Conservation (phyloP, 495 filamentous ascomycete species). For the Penicillium steckii region DNA sequence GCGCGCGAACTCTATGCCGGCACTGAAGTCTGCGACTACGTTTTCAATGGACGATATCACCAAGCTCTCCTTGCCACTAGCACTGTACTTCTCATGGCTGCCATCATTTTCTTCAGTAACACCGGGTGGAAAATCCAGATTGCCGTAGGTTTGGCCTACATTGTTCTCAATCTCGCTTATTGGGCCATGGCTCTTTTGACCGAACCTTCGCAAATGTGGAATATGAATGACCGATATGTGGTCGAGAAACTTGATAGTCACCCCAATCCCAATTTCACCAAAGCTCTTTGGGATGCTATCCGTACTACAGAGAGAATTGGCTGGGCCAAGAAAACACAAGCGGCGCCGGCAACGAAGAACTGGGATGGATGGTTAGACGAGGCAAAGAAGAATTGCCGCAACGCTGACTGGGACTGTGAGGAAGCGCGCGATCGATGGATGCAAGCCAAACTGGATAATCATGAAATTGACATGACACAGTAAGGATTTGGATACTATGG, state of each 20-base stretch:
- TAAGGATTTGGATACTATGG: too few species aligned
- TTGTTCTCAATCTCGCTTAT: constrained; percentile 59
- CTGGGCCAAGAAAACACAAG: constrained; percentile 48
- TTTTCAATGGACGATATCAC: constrained; percentile 37
- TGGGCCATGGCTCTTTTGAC: constrained; percentile 39
- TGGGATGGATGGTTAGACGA: constrained; percentile 54
- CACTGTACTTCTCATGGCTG: constrained; percentile 60
- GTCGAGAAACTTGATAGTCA: constrained; percentile 13
- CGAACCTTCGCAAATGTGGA: constrained; percentile 8
- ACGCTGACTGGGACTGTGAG: constrained; percentile 47
- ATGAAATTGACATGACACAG: too few species aligned
- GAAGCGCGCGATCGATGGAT: constrained; percentile 45
- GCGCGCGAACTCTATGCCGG: constrained; percentile 63
- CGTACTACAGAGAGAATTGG: constrained; percentile 46
- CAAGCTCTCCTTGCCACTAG: constrained; percentile 54
- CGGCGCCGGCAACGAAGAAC: constrained; percentile 46
- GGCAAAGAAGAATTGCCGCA: constrained; percentile 36
- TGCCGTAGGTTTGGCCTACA: constrained; percentile 55
- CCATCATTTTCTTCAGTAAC: constrained; percentile 61
- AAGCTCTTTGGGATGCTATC: constrained; percentile 57
- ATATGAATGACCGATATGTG: constrained; percentile 22
- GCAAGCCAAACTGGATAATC: not conserved
- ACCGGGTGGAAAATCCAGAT: constrained; percentile 59
- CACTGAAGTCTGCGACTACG: constrained; percentile 56
- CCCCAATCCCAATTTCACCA: constrained; percentile 41